Evolutionary conservation across 805 yeast species (phyloP).

Genomic region (Isabelozyma heimii): DNA sequence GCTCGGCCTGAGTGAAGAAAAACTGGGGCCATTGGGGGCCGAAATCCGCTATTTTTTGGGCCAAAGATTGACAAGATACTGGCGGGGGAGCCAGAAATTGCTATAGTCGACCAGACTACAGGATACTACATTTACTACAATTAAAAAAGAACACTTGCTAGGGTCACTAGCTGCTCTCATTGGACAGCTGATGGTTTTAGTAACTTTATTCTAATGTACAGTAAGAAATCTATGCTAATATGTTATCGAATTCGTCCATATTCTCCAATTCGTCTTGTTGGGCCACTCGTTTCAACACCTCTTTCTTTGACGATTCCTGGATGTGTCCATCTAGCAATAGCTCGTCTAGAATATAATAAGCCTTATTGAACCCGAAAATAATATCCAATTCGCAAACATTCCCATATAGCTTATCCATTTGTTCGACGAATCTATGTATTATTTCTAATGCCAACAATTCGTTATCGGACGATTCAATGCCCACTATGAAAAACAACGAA

Average conservation of each 20-base stretch:
- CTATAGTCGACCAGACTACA: no score
- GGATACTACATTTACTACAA: no score
- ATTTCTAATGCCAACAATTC: slow-evolving; percentile 83
- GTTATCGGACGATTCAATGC: slow-evolving; percentile 79
- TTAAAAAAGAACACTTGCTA: no score
- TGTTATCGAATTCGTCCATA: slow-evolving; percentile 57
- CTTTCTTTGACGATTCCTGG: slow-evolving; percentile 79
- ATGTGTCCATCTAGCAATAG: slow-evolving; percentile 83
- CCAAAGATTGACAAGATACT: no score
- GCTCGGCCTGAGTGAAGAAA: no score
- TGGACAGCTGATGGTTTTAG: no score
- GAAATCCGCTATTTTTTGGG: no score
- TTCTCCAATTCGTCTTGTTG: slow-evolving; percentile 87
- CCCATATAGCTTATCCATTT: slow-evolving; percentile 93
- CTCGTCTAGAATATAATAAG: slow-evolving; percentile 90
- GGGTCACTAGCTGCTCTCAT: no score
- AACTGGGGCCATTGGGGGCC: no score
- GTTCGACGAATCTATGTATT: slow-evolving; percentile 91
- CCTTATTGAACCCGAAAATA: slow-evolving; percentile 91
- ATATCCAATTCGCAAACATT: slow-evolving; percentile 96
- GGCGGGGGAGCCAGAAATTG: no score
- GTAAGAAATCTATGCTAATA: slow-evolving; percentile 21
- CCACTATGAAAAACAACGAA: slow-evolving; percentile 84
- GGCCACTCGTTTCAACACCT: slow-evolving; percentile 69
- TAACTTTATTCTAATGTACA: not conserved